Conservation (phyloP, 2,329 filamentous ascomycete species). For the Exophiala xenobiotica region DNA sequence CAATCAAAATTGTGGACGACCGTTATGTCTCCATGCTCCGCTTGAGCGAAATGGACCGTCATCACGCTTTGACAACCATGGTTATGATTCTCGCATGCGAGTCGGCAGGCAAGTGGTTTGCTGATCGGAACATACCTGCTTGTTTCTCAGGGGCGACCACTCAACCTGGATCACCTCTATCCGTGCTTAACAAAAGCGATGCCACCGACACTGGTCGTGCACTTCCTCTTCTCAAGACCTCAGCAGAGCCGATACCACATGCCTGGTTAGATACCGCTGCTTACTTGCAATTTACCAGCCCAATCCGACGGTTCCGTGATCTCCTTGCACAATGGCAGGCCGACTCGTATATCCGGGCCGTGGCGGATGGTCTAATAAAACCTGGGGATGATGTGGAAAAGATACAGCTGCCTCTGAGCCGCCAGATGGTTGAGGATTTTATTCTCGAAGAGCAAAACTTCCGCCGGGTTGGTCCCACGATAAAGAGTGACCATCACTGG, state of each 20-base stretch:
- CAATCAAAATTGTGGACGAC: slow-evolving; percentile 36
- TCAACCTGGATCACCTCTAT: slow-evolving; percentile 36
- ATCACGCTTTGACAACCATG: slow-evolving; percentile 44
- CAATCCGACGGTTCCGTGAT: slow-evolving; percentile 61
- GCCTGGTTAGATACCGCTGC: slow-evolving; percentile 50
- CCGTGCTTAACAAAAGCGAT: slow-evolving; percentile 39
- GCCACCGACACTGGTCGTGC: slow-evolving; percentile 2
- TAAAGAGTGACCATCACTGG: slow-evolving; percentile 43
- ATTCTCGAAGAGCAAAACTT: slow-evolving; percentile 46
- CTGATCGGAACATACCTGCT: slow-evolving; percentile 51
- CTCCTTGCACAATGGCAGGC: slow-evolving; percentile 65
- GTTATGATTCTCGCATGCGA: slow-evolving; percentile 58
- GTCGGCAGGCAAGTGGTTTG: slow-evolving; percentile 53
- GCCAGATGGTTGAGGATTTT: slow-evolving; percentile 48
- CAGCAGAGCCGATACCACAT: slow-evolving; percentile 50
- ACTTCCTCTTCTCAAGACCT: slow-evolving; percentile 35
- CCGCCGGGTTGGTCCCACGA: slow-evolving; percentile 16
- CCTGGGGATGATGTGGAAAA: slow-evolving; percentile 2
- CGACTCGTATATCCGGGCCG: slow-evolving; percentile 59
- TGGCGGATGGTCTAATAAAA: slow-evolving; percentile 44
- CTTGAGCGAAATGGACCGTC: slow-evolving; percentile 34
- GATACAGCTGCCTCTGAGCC: slow-evolving; percentile 51
- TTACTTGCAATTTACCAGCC: slow-evolving; percentile 61
- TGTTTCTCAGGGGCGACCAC: slow-evolving; percentile 47
- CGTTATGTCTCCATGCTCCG: slow-evolving; percentile 6